phyloP scores from a whole-genome alignment of 2,329 filamentous ascomycete genomes.

The Lecanicillium sp. region DNA sequence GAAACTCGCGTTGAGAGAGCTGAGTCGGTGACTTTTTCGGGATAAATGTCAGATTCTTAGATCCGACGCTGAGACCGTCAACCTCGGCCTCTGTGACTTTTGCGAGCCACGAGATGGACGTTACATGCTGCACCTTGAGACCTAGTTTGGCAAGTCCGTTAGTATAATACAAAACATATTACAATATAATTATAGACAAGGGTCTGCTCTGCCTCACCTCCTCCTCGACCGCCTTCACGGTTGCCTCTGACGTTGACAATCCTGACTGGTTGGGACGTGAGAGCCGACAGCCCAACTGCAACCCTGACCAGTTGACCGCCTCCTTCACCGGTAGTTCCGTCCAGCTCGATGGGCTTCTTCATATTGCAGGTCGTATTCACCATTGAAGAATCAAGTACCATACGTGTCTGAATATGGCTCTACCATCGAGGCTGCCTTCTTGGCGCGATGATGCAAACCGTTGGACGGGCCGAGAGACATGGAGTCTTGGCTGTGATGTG shows the following conservation, averaged over 20 bases:
- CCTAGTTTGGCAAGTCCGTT: conserved; percentile 26
- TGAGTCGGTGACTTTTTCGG: conserved; percentile 31
- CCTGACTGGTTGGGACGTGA: conserved; percentile 43
- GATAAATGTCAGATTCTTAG: conserved; percentile 37
- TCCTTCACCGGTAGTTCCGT: conserved; percentile 51
- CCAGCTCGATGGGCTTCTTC: conserved; percentile 35
- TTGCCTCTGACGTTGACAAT: conserved; percentile 50
- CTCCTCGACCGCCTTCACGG: conserved; percentile 22
- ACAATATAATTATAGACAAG: background rate
- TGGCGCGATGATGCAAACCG: too few species aligned
- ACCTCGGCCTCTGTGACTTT: conserved; percentile 42
- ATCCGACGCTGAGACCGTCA: conserved; percentile 42
- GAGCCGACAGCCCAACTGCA: conserved; percentile 45
- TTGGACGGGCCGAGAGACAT: too few species aligned
- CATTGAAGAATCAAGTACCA: background rate
- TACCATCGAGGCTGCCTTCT: too few species aligned
- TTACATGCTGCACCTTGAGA: conserved; percentile 52
- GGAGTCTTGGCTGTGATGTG: too few species aligned
- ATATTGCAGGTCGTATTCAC: background rate
- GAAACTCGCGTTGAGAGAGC: conserved; percentile 33
- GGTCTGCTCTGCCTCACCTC: conserved; percentile 18
- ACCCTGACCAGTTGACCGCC: conserved; percentile 53
- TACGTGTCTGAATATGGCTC: background rate
- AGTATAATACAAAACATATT: background rate
- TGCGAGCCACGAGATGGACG: conserved; percentile 46